Evolutionary conservation across 2,329 filamentous ascomycete genomes (phyloP).

Genomic region (Mycosphaerella sp.): DNA sequence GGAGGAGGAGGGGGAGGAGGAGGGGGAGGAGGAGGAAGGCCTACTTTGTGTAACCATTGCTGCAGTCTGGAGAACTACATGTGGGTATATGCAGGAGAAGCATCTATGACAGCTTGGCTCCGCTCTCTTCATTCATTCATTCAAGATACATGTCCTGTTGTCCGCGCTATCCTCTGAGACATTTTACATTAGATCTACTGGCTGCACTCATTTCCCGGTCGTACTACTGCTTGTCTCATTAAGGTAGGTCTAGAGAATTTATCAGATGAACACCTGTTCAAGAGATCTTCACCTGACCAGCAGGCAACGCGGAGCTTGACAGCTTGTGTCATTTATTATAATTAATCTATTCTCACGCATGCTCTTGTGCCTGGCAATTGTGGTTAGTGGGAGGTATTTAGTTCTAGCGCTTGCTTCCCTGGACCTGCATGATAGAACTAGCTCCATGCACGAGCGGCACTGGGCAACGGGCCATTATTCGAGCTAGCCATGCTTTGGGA

Average conservation of each 20-base stretch:
- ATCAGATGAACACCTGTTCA: not conserved
- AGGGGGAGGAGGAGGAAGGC: not conserved
- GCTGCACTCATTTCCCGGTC: not conserved
- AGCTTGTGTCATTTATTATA: not conserved
- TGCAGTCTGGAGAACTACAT: not conserved
- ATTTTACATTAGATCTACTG: not conserved
- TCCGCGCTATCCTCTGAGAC: no score
- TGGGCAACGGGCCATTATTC: constrained; percentile 2
- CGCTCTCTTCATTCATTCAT: no score
- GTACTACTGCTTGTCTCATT: not conserved
- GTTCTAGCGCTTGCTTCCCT: constrained; percentile 9
- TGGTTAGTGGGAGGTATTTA: not conserved
- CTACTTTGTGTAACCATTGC: not conserved
- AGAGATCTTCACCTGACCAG: not conserved
- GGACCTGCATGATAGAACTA: constrained; percentile 5
- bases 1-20: not conserved
- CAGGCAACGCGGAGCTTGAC: not conserved
- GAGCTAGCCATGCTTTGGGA: constrained; percentile 9
- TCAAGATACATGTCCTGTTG: no score
- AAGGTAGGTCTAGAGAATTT: not conserved
- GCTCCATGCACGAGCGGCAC: constrained; percentile 11
- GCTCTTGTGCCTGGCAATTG: not conserved
- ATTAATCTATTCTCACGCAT: no score
- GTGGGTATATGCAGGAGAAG: not conserved
- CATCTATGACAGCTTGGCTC: not conserved